phyloP scores from a whole-genome alignment of 1,284 basidiomycete species.

The Naganishia sp. region DNA sequence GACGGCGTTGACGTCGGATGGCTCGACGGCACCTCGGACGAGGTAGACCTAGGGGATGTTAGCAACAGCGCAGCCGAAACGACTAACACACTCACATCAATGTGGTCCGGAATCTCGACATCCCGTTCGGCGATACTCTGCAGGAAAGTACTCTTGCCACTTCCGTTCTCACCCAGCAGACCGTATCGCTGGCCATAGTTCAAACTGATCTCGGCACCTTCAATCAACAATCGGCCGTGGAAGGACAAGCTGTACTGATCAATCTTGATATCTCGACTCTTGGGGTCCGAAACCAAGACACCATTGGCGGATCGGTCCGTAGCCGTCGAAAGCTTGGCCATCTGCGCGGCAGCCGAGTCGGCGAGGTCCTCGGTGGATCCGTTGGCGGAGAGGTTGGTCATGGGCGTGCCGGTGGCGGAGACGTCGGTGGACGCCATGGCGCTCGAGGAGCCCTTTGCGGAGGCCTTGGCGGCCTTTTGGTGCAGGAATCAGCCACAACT shows the following conservation, averaged over 20 bases:
- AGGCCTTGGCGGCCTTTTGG: constrained; percentile 42
- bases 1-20: constrained; percentile 90
- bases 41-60: constrained; percentile 71
- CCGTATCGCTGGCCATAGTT: constrained; percentile 94
- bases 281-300: constrained; percentile 87
- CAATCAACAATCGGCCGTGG: constrained; percentile 91
- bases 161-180: constrained; percentile 94
- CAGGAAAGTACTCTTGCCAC: constrained; percentile 73
- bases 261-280: constrained; percentile 95
- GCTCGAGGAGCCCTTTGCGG: constrained; percentile 52
- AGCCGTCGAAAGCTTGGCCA: constrained; percentile 83
- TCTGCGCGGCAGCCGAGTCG: constrained; percentile 58
- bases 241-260: constrained; percentile 95
- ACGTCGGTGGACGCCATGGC: constrained; percentile 58
- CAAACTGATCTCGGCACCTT: constrained; percentile 83
- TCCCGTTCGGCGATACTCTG: constrained; percentile 79
- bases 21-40: constrained; percentile 92
- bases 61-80: constrained; percentile 9
- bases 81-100: constrained; percentile 63
- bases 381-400: constrained; percentile 72
- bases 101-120: constrained; percentile 89
- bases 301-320: constrained; percentile 90
- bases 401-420: constrained; percentile 66
- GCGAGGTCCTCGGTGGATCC: constrained; percentile 63
- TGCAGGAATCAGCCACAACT: neutral